Base-by-base conservation (phyloP, 495 filamentous ascomycete genomes). In the Hyaloscypha hepaticicola region DNA sequence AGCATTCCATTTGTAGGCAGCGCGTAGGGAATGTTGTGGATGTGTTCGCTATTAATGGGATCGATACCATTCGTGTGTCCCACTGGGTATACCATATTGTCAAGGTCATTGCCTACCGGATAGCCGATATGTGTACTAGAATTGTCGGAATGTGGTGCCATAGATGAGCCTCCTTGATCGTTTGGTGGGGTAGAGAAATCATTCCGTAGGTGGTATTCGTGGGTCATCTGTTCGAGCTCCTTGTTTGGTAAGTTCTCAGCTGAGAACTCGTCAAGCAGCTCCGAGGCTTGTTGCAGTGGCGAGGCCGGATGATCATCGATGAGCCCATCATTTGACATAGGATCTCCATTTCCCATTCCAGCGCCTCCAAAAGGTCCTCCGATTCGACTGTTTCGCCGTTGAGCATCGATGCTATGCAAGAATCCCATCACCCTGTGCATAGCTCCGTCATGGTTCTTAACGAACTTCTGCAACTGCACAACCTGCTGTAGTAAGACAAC, bases 21-120 rank as follows among this genome's bases (percentile, higher is more conserved):
- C 70, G 79, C 78, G 70, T 96, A 97, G 1, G 93, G 93, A 48
- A 97, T 94, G 68, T 96, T 96, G 77, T 92, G 84, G 69, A 96
- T 91, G 70, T 97, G 92, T 65, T 96, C 93, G 66, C 90, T 89
- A 71, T 94, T 93, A 84, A 94, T 93, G 8, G 93, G 93, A 74
- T 97, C 93, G 70, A 97, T 97, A 26, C 93, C 93, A 64, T 93
- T 89, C 5, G 88, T 93, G 56, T 91, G 85, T 0, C 93, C 93
- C 21, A 96, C 91, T 0, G 93, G 93, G 74, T 97, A 97, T 19
- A 97, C 92, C 64, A 96, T 82, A 60, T 87, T 86, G 64, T 95
- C 91, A 48, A 91, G 78, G 55, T 96, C 93, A 66, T 74, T 81
- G n/a, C 82, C 70, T 26, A 79, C 77, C 61, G 80, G 78, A 59